Evolutionary conservation across 2,329 filamentous ascomycete genomes (phyloP).

Genomic region (Hypoxylon sp.): DNA sequence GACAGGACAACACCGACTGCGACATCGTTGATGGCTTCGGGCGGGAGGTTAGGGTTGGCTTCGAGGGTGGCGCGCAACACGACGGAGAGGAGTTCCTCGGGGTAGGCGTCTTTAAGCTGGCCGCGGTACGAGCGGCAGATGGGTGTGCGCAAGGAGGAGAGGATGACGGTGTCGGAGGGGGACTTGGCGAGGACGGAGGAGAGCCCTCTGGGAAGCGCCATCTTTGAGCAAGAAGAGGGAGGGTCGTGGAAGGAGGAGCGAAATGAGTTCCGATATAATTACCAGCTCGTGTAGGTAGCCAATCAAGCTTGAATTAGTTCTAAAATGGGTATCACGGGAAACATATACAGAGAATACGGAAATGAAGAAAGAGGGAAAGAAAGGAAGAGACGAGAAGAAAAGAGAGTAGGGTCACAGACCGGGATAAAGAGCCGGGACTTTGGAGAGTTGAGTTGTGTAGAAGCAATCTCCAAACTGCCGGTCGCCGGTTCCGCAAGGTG

Average conservation of each 20-base stretch:
- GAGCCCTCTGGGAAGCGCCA: constrained; percentile 73
- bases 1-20: constrained; percentile 90
- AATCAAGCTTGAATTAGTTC: neutral
- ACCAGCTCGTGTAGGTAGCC: neutral
- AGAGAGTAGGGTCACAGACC: neutral
- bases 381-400: neutral
- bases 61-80: constrained; percentile 76
- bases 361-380: too few relatives aligned
- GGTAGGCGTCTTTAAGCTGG: constrained; percentile 86
- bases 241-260: neutral
- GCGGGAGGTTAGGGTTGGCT: constrained; percentile 78
- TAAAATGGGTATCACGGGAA: constrained; percentile 8
- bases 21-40: constrained; percentile 80
- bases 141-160: constrained; percentile 90
- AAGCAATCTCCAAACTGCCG: constrained; percentile 44
- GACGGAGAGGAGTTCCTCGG: constrained; percentile 84
- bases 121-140: constrained; percentile 87
- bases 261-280: neutral
- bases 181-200: constrained; percentile 82
- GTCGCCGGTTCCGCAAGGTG: constrained; percentile 39
- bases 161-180: constrained; percentile 85
- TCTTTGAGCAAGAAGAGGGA: constrained; percentile 47
- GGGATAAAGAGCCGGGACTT: neutral
- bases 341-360: constrained; percentile 7
- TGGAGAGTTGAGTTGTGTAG: constrained; percentile 5